A percentile compares a stretch with the other conserved stretches of the same genome.
phyloP scores from a whole-genome alignment of 495 filamentous ascomycete species.

The Penicillium riverlandense region DNA sequence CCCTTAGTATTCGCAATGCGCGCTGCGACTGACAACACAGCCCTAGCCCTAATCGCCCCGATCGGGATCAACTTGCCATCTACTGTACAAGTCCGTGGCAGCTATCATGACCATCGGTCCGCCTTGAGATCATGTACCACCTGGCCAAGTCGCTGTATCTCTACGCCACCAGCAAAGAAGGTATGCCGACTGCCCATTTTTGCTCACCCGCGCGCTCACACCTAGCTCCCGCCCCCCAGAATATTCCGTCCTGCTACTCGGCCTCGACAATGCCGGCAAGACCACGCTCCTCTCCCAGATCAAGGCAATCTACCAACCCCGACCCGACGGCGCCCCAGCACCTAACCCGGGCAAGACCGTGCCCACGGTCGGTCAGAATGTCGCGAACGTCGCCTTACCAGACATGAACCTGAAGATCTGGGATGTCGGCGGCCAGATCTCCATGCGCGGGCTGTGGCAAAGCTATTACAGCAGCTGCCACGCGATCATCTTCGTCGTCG shows the following conservation, averaged over 20 bases:
- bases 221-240: slow-evolving; percentile 43
- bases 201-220: neutral
- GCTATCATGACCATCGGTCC: neutral
- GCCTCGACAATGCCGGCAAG: slow-evolving; percentile 97
- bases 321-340: slow-evolving; percentile 43
- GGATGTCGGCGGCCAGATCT: slow-evolving; percentile 93
- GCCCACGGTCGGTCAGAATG: slow-evolving; percentile 96
- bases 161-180: slow-evolving; percentile 92
- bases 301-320: slow-evolving; percentile 74
- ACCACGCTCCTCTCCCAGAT: slow-evolving; percentile 96
- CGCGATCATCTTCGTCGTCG: slow-evolving; percentile 95
- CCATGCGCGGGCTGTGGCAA: slow-evolving; percentile 87
- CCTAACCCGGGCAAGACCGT: slow-evolving; percentile 65
- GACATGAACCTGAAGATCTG: slow-evolving; percentile 97
- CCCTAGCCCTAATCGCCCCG: too few relatives aligned
- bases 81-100: too few relatives aligned
- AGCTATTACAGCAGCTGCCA: slow-evolving; percentile 90
- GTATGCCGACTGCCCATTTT: slow-evolving; percentile 27
- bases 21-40: too few relatives aligned
- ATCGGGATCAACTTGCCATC: too few relatives aligned
- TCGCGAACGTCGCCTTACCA: slow-evolving; percentile 75
- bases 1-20: too few relatives aligned
- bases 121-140: slow-evolving; percentile 70
- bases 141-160: slow-evolving; percentile 91
- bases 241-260: slow-evolving; percentile 94